Conservation (phyloP, 1,284 basidiomycete genomes). For the Xanthoconium separans region DNA sequence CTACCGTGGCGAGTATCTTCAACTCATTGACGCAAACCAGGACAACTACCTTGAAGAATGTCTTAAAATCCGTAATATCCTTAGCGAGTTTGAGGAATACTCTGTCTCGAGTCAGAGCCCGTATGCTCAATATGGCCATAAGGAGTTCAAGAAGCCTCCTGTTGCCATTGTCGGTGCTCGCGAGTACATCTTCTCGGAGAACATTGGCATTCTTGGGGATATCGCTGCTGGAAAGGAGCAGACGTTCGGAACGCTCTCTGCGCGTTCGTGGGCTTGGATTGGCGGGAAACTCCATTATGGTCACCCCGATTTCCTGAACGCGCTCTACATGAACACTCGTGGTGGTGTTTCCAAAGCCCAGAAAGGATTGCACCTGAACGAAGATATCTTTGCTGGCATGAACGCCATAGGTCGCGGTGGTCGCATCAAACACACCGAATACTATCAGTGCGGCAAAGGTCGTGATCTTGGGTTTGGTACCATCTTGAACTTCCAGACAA, state of each 20-base stretch:
- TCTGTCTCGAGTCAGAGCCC: conserved; percentile 84
- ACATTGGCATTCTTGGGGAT: conserved; percentile 98
- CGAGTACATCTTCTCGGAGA: conserved; percentile 99
- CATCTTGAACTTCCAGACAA: conserved; percentile 99
- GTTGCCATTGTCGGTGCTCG: conserved; percentile 98
- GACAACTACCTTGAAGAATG: conserved; percentile 99
- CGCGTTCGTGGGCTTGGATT: conserved; percentile 94
- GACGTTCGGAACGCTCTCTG: conserved; percentile 97
- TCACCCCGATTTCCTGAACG: conserved; percentile 98
- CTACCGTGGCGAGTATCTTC: conserved; percentile 98
- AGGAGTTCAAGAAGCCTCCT: conserved; percentile 85
- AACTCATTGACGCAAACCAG: conserved; percentile 99
- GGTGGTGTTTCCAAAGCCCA: conserved; percentile 99
- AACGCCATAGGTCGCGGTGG: conserved; percentile 96
- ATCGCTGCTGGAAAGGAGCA: conserved; percentile 99
- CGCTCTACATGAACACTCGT: conserved; percentile 96
- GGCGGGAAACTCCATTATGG: conserved; percentile 99
- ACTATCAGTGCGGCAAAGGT: conserved; percentile 98
- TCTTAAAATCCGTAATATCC: conserved; percentile 98
- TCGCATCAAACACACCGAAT: conserved; percentile 98
- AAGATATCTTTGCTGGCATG: conserved; percentile 99
- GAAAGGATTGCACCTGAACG: conserved; percentile 97
- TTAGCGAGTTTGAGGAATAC: conserved; percentile 98
- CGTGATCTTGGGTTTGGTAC: conserved; percentile 99
- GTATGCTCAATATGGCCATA: conserved; percentile 85